Evolutionary conservation across 225 moss, liverwort and hornwort genomes (phyloP).

Genomic region (Polytrichum formosum): DNA sequence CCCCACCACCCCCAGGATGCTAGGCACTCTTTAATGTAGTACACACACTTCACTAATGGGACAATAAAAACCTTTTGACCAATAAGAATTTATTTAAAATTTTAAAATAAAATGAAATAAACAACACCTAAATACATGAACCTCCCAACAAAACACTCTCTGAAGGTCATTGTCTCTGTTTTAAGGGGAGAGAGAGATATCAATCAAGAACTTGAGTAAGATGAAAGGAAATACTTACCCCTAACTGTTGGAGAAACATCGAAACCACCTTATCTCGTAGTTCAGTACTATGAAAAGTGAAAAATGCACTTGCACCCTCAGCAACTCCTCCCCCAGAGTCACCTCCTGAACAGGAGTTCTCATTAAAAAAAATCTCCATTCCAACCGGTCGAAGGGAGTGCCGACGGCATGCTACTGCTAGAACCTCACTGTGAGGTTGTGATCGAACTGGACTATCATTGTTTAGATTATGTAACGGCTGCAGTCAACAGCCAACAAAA

Average conservation of each 20-base stretch:
- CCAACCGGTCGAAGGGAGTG: conserved; percentile 89
- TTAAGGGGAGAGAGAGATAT: too few relatives aligned
- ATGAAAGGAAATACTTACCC: conserved; percentile 53
- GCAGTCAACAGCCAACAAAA: conserved; percentile 35
- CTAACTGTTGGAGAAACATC: conserved; percentile 75
- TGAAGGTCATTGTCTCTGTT: too few relatives aligned
- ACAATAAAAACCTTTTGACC: too few relatives aligned
- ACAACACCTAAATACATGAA: too few relatives aligned
- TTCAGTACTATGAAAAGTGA: conserved; percentile 73
- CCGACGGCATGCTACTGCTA: conserved; percentile 93
- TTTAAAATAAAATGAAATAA: too few relatives aligned
- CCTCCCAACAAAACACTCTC: too few relatives aligned
- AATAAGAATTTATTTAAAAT: too few relatives aligned
- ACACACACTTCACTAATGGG: too few relatives aligned
- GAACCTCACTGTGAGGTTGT: conserved; percentile 71
- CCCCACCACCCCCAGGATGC: too few relatives aligned
- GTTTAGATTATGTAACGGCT: conserved; percentile 96
- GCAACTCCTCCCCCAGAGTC: conserved; percentile 63
- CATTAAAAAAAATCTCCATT: conserved; percentile 87
- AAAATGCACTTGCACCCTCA: conserved; percentile 90
- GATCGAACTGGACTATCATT: conserved; percentile 96
- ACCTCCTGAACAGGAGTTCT: conserved; percentile 46
- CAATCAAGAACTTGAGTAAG: too few relatives aligned
- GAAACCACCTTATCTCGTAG: conserved; percentile 71
- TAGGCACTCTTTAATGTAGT: too few relatives aligned